Evolutionary conservation across 148 eudicot species (phyloP).

Genomic region (Dysphania ambrosioides): DNA sequence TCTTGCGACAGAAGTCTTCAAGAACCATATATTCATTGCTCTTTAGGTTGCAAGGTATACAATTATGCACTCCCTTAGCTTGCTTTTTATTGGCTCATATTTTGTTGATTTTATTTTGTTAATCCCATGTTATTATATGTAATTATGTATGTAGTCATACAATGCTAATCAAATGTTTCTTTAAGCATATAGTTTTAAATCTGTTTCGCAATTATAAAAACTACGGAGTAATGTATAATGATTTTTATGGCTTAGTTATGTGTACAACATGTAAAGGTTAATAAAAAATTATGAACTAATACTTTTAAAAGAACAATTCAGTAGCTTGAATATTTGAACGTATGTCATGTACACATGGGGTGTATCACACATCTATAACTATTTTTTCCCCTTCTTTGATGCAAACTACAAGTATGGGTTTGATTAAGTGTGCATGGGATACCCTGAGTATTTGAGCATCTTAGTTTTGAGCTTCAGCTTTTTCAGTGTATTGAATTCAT

Average conservation of each 20-base stretch:
- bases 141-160: neutral
- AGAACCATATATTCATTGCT: slow-evolving; percentile 91
- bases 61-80: neutral
- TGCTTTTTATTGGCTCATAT: too few species aligned
- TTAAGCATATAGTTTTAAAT: neutral
- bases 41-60: slow-evolving; percentile 94
- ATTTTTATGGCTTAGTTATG: neutral
- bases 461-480: too few species aligned
- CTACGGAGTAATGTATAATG: slow-evolving; percentile 5
- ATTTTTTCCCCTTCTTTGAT: too few species aligned
- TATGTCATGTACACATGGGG: too few species aligned
- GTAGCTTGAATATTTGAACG: neutral
- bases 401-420: neutral
- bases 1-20: slow-evolving; percentile 96
- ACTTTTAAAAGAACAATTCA: too few species aligned
- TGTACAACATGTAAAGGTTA: neutral
- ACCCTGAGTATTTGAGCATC: too few species aligned
- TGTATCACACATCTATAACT: neutral
- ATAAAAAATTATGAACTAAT: neutral
- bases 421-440: too few species aligned
- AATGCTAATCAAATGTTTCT: neutral
- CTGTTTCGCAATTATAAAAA: too few species aligned
- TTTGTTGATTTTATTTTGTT: too few species aligned
- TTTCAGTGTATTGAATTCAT: too few species aligned
- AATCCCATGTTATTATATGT: neutral